Evolutionary conservation across 2,329 filamentous ascomycete species (phyloP).

Genomic region (Penicillium sp.): DNA sequence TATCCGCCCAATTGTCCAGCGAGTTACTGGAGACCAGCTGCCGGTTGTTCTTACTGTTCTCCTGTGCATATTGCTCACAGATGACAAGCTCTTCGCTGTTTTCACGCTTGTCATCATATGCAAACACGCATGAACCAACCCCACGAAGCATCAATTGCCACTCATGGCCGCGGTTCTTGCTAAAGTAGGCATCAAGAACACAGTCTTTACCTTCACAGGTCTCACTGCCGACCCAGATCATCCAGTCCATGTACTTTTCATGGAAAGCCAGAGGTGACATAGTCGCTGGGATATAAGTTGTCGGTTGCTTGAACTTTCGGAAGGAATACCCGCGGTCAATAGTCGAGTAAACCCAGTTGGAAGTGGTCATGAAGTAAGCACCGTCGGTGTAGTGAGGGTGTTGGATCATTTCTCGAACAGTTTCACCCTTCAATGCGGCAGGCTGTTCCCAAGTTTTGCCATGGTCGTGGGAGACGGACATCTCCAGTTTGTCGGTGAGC

Average conservation of each 20-base stretch:
- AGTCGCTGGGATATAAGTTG: conserved; percentile 20
- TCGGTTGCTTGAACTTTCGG: conserved; percentile 51
- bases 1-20: conserved; percentile 63
- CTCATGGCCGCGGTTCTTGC: conserved; percentile 72
- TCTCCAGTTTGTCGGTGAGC: conserved; percentile 58
- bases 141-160: conserved; percentile 76
- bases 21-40: conserved; percentile 68
- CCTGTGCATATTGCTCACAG: conserved; percentile 64
- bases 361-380: conserved; percentile 78
- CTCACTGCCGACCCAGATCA: conserved; percentile 79
- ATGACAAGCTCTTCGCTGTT: conserved; percentile 65
- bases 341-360: conserved; percentile 73
- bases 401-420: conserved; percentile 70
- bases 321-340: conserved; percentile 71
- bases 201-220: conserved; percentile 68
- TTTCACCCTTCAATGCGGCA: conserved; percentile 61
- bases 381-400: conserved; percentile 81
- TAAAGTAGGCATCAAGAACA: conserved; percentile 72
- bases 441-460: conserved; percentile 81
- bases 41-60: conserved; percentile 62
- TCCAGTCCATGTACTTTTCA: conserved; percentile 79
- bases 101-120: conserved; percentile 62
- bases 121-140: conserved; percentile 83
- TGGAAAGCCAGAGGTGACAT: conserved; percentile 73
- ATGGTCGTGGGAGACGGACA: conserved; percentile 79